phyloP scores from a whole-genome alignment of 2,329 filamentous ascomycete species.

The Fusarium buharicum region DNA sequence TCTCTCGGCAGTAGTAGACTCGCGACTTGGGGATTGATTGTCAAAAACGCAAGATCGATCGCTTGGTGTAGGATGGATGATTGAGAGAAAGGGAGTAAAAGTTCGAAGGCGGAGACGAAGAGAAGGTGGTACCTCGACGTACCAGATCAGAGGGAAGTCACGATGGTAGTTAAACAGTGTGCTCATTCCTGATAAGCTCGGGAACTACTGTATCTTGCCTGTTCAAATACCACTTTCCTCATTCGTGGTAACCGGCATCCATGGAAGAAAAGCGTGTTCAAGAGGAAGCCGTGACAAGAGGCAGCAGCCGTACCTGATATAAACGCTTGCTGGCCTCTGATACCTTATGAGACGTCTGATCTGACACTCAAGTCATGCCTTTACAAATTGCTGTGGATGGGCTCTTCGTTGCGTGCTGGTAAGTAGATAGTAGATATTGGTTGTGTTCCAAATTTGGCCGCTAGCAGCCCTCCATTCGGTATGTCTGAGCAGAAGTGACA shows the following conservation, averaged over 20 bases:
- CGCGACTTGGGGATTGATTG: not conserved
- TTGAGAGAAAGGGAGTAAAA: not conserved
- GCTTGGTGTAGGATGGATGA: not conserved
- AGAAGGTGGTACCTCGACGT: constrained; percentile 6
- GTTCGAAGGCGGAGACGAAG: not conserved
- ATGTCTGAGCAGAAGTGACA: not conserved
- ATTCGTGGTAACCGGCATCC: not conserved
- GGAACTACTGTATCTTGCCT: not conserved
- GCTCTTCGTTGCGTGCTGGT: not conserved
- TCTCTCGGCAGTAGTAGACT: constrained; percentile 3
- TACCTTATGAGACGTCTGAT: not conserved
- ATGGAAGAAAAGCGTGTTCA: not conserved
- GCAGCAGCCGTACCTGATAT: not conserved
- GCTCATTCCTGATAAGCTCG: not conserved
- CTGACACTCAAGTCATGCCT: too few relatives aligned
- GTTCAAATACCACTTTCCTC: not conserved
- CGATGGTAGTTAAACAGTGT: not conserved
- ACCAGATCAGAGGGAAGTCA: constrained; percentile 8
- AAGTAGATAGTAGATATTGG: not conserved
- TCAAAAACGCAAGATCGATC: constrained; percentile 1
- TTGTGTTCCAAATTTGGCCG: not conserved
- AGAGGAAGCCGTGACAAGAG: not conserved
- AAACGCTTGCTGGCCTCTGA: not conserved
- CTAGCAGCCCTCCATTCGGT: not conserved
- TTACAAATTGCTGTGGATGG: not conserved